These are phyloP conservation scores for Annulohypoxylon truncatum DNA, from an alignment of 2,329 filamentous ascomycete species.

Conservation along the genomic window DNA sequence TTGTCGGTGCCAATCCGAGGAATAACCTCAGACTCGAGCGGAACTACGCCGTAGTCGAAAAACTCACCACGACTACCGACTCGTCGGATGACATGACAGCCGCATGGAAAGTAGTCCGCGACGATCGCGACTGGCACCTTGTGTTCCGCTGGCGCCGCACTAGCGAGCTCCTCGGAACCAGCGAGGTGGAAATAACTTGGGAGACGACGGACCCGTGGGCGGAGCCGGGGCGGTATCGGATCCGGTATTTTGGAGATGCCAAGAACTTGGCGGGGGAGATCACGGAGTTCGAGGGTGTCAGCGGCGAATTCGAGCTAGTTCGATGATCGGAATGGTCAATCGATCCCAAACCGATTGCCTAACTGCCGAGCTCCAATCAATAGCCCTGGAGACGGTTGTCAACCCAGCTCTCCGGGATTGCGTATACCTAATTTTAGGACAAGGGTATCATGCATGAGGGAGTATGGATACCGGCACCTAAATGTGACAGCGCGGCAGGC, in stretches of 20 bases:
- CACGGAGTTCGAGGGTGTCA: conserved; percentile 74
- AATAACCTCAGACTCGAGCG: conserved; percentile 84
- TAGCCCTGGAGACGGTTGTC: neutral
- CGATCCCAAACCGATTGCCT: neutral
- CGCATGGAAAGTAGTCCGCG: conserved; percentile 74
- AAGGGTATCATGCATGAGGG: neutral
- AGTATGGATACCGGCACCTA: neutral
- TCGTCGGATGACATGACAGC: neutral
- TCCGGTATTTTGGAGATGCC: conserved; percentile 84
- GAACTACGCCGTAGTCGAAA: conserved; percentile 83
- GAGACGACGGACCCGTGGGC: conserved; percentile 71
- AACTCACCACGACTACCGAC: conserved; percentile 54
- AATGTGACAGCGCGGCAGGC: neutral
- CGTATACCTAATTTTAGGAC: neutral
- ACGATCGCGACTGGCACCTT: conserved; percentile 85
- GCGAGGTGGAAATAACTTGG: conserved; percentile 81
- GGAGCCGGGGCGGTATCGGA: conserved; percentile 73
- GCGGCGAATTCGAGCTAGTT: conserved; percentile 61
- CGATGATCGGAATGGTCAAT: conserved; percentile 7
- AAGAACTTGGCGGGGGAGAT: conserved; percentile 74
- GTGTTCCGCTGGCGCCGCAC: conserved; percentile 83
- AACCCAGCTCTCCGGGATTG: neutral
- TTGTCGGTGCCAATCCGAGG: conserved; percentile 87
- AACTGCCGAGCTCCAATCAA: conserved; percentile 6
- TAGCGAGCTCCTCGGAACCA: conserved; percentile 76